Conservation (phyloP, 768 basidiomycete species). For the Steccherinum ochraceum region DNA sequence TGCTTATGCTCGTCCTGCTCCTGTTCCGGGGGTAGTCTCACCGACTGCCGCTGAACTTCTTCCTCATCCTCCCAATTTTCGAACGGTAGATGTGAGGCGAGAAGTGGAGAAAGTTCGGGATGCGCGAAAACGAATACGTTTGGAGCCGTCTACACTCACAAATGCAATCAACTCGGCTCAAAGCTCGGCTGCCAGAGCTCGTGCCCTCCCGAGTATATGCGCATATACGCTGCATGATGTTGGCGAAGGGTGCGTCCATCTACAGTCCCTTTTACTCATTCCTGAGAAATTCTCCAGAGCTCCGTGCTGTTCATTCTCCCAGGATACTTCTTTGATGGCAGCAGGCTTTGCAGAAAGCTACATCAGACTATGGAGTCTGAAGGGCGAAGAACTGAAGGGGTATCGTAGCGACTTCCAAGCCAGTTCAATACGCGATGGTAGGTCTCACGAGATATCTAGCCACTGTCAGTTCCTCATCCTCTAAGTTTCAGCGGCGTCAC, state of each 20-base stretch:
- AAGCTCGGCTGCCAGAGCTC: conserved; percentile 46
- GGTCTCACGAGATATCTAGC: conserved; percentile 26
- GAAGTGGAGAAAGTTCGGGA: conserved; percentile 90
- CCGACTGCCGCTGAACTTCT: conserved; percentile 69
- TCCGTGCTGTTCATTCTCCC: conserved; percentile 84
- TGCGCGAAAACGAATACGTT: conserved; percentile 83
- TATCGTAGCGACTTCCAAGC: conserved; percentile 69
- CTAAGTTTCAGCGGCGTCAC: conserved; percentile 36
- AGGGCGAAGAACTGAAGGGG: conserved; percentile 81
- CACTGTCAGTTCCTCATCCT: not conserved
- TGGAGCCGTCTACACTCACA: conserved; percentile 67
- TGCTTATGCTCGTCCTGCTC: conserved; percentile 40
- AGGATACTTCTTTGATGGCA: conserved; percentile 87
- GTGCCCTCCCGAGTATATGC: conserved; percentile 87
- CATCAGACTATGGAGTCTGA: conserved; percentile 90
- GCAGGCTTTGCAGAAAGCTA: conserved; percentile 95
- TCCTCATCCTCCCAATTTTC: conserved; percentile 79
- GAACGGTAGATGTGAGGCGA: conserved; percentile 79
- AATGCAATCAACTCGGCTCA: conserved; percentile 51
- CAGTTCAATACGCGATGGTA: conserved; percentile 64
- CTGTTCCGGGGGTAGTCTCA: conserved; percentile 48
- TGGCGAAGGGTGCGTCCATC: conserved; percentile 75
- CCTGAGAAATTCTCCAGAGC: too few species aligned
- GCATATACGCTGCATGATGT: conserved; percentile 93
- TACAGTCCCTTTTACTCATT: conserved; percentile 3